These are phyloP conservation scores for Clavariopsis aquatica DNA, from an alignment of 495 filamentous ascomycete species.

Conservation along the genomic window DNA sequence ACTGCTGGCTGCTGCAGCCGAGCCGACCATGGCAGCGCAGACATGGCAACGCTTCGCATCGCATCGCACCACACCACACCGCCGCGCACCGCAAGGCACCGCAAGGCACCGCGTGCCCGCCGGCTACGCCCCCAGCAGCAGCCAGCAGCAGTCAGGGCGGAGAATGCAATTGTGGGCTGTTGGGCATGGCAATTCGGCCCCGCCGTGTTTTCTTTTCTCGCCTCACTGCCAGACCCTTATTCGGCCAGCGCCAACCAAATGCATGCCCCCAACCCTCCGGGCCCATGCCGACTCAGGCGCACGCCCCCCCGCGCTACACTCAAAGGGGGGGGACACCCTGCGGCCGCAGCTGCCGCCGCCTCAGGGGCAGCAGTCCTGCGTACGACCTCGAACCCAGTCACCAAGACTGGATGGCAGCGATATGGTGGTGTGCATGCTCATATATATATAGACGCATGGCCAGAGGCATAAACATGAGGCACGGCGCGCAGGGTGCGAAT, in stretches of 20 bases:
- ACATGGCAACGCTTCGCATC: too few species aligned
- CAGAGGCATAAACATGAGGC: background rate
- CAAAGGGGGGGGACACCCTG: conserved; percentile 10
- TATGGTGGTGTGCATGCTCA: conserved; percentile 19
- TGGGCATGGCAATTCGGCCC: background rate
- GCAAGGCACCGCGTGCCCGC: background rate
- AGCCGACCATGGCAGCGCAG: too few species aligned
- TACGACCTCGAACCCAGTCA: background rate
- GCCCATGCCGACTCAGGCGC: background rate
- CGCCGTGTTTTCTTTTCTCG: background rate
- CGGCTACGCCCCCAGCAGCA: background rate
- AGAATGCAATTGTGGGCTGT: background rate
- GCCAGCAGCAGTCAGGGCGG: background rate
- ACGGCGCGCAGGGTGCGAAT: conserved; percentile 7
- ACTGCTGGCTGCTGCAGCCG: too few species aligned
- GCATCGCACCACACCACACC: too few species aligned
- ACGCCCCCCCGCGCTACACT: background rate
- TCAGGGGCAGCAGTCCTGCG: background rate
- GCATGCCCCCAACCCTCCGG: background rate
- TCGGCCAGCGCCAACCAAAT: conserved; percentile 13
- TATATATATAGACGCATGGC: conserved; percentile 6
- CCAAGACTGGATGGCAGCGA: background rate
- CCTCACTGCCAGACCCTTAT: background rate
- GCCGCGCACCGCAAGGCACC: too few species aligned
- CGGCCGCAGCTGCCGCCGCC: background rate